Evolutionary conservation across 2,329 filamentous ascomycete genomes (phyloP), one percentile per base, ranked within the genome.

Genomic region (Xylariaceae sp.): DNA sequence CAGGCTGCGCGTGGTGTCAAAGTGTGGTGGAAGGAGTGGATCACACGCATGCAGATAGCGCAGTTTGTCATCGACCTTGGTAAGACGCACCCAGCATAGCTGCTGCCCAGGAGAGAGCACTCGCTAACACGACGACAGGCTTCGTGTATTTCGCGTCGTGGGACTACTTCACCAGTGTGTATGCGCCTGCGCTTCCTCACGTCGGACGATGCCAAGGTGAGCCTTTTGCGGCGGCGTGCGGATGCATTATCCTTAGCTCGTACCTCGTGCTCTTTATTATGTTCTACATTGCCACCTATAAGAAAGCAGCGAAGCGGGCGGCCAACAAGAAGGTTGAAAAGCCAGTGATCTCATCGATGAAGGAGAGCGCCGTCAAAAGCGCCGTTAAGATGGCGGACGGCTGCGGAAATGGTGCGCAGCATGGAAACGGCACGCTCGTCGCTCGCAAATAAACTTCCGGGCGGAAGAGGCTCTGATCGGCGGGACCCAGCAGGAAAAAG

Each of bases 21-120:
- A 69, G 94, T 97, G 77, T 97, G 92, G 92, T 97, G 93, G 93
- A 97, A 97, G 88, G 91, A 97, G 79, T 97, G 93, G 88, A 95
- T 97, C 72, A 97, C 93, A 66, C 90, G 92, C 71, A 88, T 97
- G 70, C 93, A 97, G 78, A 97, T 97, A 75, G 85, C 90, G 68
- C 93, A 97, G 75, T 97, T 97, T 78, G 84, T 97, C 73, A 93
- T 97, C 74, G 93, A 97, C 76, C 88, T 97, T 58, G 92, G 90
- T 92, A 84, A 70, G 87, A 75, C 30, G 40, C 16, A 15, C 27
- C n/a, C 15, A 1, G 11, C 21, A 9, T 56, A n/a, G n/a, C n/a
- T n/a, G n/a, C 85, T 75, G 78, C 6, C 10, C 24, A 32, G 2
- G 29, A 37, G 20, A n/a, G 4, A 24, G n/a, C 24, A 20, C 40